These are phyloP conservation scores for Debaryomyces prosopidis DNA, from an alignment of 805 yeast genomes.

Conservation along the genomic window DNA sequence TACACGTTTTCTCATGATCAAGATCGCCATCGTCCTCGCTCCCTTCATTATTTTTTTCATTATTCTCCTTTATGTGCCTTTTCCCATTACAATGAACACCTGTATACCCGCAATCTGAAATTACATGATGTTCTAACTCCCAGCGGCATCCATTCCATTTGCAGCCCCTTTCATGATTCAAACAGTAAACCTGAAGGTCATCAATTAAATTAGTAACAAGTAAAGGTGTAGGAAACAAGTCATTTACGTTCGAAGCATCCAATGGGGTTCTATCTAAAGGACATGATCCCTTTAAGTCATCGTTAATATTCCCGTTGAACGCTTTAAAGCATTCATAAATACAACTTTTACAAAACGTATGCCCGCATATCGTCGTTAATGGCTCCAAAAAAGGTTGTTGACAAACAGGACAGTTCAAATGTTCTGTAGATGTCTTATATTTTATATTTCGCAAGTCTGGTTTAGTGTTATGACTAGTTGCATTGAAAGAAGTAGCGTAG, in stretches of 20 bases:
- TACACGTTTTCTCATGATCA: conserved; percentile 10
- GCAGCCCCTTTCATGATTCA: conserved; percentile 56
- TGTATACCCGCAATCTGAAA: conserved; percentile 33
- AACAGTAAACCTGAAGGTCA: conserved; percentile 58
- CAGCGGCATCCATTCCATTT: conserved; percentile 57
- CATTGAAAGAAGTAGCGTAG: conserved; percentile 16
- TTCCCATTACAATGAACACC: conserved; percentile 34
- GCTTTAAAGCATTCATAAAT: conserved; percentile 45
- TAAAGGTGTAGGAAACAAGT: conserved; percentile 52
- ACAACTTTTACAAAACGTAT: conserved; percentile 63
- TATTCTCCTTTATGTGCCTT: conserved; percentile 8
- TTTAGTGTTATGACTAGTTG: conserved; percentile 9
- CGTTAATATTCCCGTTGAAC: conserved; percentile 22
- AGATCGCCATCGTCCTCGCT: conserved; percentile 10
- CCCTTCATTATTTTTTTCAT: conserved; percentile 5
- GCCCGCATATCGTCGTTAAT: conserved; percentile 64
- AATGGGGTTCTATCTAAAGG: conserved; percentile 63
- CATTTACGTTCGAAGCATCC: conserved; percentile 27
- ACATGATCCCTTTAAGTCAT: conserved; percentile 35
- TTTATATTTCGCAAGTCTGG: conserved; percentile 33
- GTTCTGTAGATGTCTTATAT: conserved; percentile 31
- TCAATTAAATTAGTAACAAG: conserved; percentile 60
- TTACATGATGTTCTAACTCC: conserved; percentile 53
- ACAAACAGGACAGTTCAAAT: conserved; percentile 61
- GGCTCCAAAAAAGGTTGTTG: conserved; percentile 64